Percentiles rank a stretch among this genome's conserved stretches.
Evolutionary conservation across 2,329 filamentous ascomycete species (phyloP).

Genomic region (Ophiostoma piceae): DNA sequence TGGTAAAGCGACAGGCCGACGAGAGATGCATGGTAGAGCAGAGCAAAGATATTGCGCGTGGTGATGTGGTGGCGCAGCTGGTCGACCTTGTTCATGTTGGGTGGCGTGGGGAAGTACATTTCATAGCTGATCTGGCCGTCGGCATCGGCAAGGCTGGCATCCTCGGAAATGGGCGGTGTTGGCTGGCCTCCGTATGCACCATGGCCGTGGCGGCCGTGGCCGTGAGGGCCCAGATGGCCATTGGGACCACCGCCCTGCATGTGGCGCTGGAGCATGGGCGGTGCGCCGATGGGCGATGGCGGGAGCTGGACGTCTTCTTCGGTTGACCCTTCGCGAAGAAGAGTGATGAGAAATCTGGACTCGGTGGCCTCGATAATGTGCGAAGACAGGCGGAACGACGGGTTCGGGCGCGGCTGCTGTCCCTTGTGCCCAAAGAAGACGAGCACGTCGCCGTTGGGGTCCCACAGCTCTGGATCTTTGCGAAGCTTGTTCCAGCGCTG

Average conservation of each 20-base stretch:
- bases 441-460: conserved; percentile 55
- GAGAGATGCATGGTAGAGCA: conserved; percentile 59
- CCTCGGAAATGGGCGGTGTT: conserved; percentile 44
- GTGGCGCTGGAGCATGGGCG: conserved; percentile 38
- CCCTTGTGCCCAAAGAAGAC: conserved; percentile 49
- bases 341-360: conserved; percentile 48
- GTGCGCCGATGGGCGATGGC: conserved; percentile 40
- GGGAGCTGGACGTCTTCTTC: conserved; percentile 45
- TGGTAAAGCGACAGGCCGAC: conserved; percentile 61
- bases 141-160: conserved; percentile 39
- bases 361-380: conserved; percentile 55
- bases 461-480: conserved; percentile 58
- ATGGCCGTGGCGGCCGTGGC: conserved; percentile 25
- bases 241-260: conserved; percentile 19
- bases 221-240: conserved; percentile 29
- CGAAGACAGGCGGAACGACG: conserved; percentile 54
- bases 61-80: conserved; percentile 57
- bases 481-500: conserved; percentile 54
- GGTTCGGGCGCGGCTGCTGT: conserved; percentile 42
- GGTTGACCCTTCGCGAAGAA: conserved; percentile 49
- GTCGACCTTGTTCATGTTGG: conserved; percentile 43
- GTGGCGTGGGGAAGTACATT: conserved; percentile 57
- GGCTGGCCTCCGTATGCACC: conserved; percentile 34
- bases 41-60: conserved; percentile 63
- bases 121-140: conserved; percentile 56